Evolutionary conservation across 306 rosid species (phyloP).

Genomic region (Hylodesmum podocarpum): DNA sequence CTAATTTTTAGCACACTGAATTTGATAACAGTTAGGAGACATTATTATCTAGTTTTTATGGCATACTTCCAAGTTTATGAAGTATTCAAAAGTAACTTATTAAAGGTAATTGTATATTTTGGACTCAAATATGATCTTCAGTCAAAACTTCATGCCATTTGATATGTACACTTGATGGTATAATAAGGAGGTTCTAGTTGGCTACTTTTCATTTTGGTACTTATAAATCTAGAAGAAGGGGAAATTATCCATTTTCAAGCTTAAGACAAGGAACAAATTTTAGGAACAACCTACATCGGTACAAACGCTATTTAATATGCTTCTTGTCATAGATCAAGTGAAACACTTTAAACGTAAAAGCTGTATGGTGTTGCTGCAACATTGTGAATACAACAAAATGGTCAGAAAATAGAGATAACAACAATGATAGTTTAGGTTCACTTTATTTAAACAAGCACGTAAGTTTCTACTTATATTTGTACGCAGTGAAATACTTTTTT

Average conservation of each 20-base stretch:
- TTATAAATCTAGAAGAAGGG: background rate
- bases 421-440: background rate
- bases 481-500: no score
- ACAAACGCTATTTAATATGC: background rate
- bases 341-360: background rate
- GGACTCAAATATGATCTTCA: no score
- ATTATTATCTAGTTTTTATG: no score
- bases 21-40: no score
- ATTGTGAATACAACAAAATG: background rate
- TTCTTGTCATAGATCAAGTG: background rate
- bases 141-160: no score
- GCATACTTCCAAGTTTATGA: no score
- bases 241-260: background rate
- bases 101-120: no score
- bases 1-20: no score
- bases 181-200: no score
- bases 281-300: background rate
- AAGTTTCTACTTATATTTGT: background rate
- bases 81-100: no score
- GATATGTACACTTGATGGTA: no score
- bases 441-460: background rate
- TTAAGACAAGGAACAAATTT: background rate
- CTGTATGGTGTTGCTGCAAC: background rate
- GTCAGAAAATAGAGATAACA: background rate
- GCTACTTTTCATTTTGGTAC: background rate